These are phyloP conservation scores for Spinacia oleracea DNA, from an alignment of 179 eudicot species.

Conservation along the genomic window DNA sequence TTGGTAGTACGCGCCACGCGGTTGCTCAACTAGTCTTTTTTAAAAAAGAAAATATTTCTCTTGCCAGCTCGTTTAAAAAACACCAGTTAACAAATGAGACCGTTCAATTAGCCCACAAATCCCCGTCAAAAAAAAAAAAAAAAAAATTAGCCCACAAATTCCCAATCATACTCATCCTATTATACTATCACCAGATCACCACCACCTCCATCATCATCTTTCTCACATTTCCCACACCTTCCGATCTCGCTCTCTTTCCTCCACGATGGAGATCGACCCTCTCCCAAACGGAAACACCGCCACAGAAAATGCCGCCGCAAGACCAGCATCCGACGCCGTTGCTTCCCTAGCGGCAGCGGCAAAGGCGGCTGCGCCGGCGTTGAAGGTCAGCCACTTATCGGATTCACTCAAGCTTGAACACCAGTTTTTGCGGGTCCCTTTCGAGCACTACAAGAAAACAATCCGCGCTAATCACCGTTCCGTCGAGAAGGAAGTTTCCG, in stretches of 20 bases:
- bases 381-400: slow-evolving; percentile 45
- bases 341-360: slow-evolving; percentile 26
- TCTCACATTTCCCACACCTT: background rate
- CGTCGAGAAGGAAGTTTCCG: slow-evolving; percentile 77
- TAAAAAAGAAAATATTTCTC: too few relatives aligned
- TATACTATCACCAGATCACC: too few relatives aligned
- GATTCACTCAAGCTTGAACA: slow-evolving; percentile 85
- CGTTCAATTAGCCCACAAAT: too few relatives aligned
- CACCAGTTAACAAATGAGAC: too few relatives aligned
- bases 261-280: slow-evolving; percentile 60
- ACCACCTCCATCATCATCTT: too few relatives aligned
- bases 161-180: too few relatives aligned
- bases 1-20: too few relatives aligned
- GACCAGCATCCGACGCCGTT: slow-evolving; percentile 20
- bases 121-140: too few relatives aligned
- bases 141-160: too few relatives aligned
- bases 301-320: background rate
- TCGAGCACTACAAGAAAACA: slow-evolving; percentile 92
- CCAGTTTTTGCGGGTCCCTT: slow-evolving; percentile 87
- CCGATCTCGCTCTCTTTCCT: slow-evolving; percentile 3
- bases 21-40: too few relatives aligned
- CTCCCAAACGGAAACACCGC: slow-evolving; percentile 58
- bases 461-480: slow-evolving; percentile 79
- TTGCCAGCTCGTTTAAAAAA: too few relatives aligned
- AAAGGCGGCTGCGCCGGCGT: slow-evolving; percentile 29